Conservation (phyloP, 352 stramenopile species). For the Phytophthora tentaculata region DNA sequence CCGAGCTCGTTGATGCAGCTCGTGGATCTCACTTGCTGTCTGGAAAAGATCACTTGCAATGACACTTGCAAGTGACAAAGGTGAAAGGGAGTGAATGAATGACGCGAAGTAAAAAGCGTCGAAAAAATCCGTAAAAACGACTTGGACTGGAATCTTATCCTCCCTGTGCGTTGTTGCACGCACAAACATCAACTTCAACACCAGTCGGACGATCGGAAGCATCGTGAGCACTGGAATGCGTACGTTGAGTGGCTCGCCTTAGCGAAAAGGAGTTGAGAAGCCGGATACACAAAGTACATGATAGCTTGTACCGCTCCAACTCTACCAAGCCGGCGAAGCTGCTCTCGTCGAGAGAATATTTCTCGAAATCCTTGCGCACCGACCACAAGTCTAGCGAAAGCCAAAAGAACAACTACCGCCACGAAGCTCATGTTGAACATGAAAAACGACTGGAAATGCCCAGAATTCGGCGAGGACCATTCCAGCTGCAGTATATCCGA, state of each 20-base stretch:
- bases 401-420: constrained; percentile 10
- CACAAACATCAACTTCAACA: constrained; percentile 16
- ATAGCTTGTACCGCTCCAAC: constrained; percentile 14
- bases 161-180: constrained; percentile 16
- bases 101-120: constrained; percentile 24
- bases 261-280: constrained; percentile 24
- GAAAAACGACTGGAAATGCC: constrained; percentile 34
- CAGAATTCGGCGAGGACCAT: constrained; percentile 16
- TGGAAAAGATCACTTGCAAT: constrained; percentile 12
- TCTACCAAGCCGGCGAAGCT: constrained; percentile 8
- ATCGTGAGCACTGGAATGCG: constrained; percentile 22
- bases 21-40: constrained; percentile 11
- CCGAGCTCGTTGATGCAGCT: constrained; percentile 9
- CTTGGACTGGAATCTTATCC: constrained; percentile 30
- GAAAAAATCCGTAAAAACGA: constrained; percentile 28
- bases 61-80: not conserved
- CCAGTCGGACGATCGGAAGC: constrained; percentile 12
- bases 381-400: constrained; percentile 17
- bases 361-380: constrained; percentile 10
- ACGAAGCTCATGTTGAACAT: constrained; percentile 14
- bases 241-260: constrained; percentile 10
- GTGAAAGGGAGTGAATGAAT: constrained; percentile 21
- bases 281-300: constrained; percentile 24
- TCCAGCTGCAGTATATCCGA: constrained; percentile 16
- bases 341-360: constrained; percentile 4